Evolutionary conservation across 345 rosid genomes (phyloP).

Genomic region (Linum usitatissimum): DNA sequence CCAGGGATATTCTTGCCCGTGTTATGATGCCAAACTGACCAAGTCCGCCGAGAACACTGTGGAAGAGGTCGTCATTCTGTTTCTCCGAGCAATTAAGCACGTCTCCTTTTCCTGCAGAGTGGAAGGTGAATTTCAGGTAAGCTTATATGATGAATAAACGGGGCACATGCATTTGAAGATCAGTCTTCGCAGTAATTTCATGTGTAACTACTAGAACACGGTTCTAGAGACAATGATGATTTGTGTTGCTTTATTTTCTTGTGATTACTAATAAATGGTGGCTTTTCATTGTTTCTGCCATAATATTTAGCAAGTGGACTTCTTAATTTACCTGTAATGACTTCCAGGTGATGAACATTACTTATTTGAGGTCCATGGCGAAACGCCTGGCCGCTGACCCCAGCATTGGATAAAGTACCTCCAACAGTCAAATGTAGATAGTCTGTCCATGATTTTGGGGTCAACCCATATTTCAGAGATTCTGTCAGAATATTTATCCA

Average conservation of each 20-base stretch:
- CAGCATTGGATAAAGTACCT: background rate
- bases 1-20: conserved; percentile 3
- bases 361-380: conserved; percentile 1
- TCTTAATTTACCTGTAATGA: background rate
- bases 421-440: conserved; percentile 2
- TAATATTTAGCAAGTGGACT: background rate
- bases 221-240: no score
- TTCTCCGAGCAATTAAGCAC: background rate
- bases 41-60: conserved; percentile 1
- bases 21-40: conserved; percentile 8
- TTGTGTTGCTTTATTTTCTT: background rate
- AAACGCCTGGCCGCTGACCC: conserved; percentile 2
- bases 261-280: background rate
- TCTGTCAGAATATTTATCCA: conserved; percentile 2
- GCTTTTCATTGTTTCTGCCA: background rate
- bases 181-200: background rate
- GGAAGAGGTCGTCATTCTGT: background rate
- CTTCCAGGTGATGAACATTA: conserved; percentile 1
- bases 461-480: background rate
- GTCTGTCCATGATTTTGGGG: conserved; percentile 3
- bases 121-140: background rate
- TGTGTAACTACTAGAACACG: no score
- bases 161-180: background rate
- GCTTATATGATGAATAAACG: background rate
- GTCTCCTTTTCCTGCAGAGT: background rate